Evolutionary conservation across 2,329 filamentous ascomycete species (phyloP).

Genomic region (Scedosporium aurantiacum): DNA sequence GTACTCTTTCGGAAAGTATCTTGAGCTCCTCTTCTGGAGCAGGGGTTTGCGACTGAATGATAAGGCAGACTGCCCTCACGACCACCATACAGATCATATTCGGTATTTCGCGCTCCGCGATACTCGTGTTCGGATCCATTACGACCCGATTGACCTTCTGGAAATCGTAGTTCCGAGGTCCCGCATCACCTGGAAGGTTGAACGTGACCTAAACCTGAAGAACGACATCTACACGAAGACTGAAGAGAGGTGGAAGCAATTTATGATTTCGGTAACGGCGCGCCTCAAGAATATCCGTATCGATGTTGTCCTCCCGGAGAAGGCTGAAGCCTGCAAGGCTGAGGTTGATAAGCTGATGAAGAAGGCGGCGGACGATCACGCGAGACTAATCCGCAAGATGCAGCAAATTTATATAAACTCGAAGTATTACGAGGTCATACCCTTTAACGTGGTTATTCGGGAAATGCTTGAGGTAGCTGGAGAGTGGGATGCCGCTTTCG

Average conservation of each 20-base stretch:
- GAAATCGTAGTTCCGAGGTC: constrained; percentile 89
- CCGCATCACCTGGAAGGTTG: constrained; percentile 94
- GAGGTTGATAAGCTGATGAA: constrained; percentile 71
- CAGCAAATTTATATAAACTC: constrained; percentile 88
- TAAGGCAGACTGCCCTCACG: constrained; percentile 67
- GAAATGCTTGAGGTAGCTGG: constrained; percentile 87
- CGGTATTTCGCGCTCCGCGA: constrained; percentile 87
- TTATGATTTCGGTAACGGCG: constrained; percentile 76
- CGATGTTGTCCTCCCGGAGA: constrained; percentile 81
- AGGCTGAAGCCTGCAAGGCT: constrained; percentile 66
- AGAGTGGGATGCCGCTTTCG: constrained; percentile 85
- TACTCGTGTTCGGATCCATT: constrained; percentile 78
- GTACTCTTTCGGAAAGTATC: constrained; percentile 95
- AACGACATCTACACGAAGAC: constrained; percentile 80
- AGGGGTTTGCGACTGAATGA: constrained; percentile 65
- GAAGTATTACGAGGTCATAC: constrained; percentile 93
- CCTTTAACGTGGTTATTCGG: constrained; percentile 77
- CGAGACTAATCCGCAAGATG: constrained; percentile 60
- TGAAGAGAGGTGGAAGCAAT: constrained; percentile 72
- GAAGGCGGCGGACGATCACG: constrained; percentile 75
- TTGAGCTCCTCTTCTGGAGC: constrained; percentile 97
- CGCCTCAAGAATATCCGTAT: constrained; percentile 82
- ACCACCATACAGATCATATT: constrained; percentile 84
- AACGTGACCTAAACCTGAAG: constrained; percentile 82
- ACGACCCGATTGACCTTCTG: constrained; percentile 82